Base-by-base conservation (phyloP, 371 early-diverging fungal genomes). In the Mortierella sp. region DNA sequence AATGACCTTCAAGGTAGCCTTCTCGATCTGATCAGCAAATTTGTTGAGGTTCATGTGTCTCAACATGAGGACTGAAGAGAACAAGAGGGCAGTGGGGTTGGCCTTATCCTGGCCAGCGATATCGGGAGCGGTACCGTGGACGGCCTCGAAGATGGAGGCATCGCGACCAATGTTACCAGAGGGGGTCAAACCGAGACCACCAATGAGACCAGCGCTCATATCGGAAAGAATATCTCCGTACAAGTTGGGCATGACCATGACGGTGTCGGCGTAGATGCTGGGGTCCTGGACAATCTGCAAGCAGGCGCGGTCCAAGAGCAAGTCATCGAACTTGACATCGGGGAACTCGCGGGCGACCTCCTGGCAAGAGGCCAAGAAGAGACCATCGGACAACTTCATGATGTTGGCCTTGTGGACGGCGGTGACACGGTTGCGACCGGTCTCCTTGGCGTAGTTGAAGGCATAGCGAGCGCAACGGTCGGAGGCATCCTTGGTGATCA, bases 231-330 rank as follows among this genome's bases (percentile, higher is more conserved):
- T 99, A 90, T 99, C 99, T 87, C 99, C 99, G 82, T 99, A 98
- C 89, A 99, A 92, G 94, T 99, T 99, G 77, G 99, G 99, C 99
- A 99, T 98, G 81, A 98, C 99, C 98, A 99, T 96, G 88, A 99
- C 99, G 59, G 96, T 96, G 81, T 96, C 93, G 53, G 93, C 93
- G 88, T 94, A 99, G 80, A 94, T 89, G 67, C 93, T 90, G n/a
- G 98, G 99, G 89, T 97, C 96, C 91, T 96, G 93, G 75, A 97
- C 98, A 76, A 99, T 97, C 94, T 98, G 91, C 78, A 84, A 93
- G 91, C 98, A 97, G 70, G 97, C 97, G 78, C 96, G 95, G 91
- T 99, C 99, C 80, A 99, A 93, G 71, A 97, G 91, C 71, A 96
- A 93, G 82, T 97, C 97, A 80, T 97, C 94, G 81, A 97, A 94